These are phyloP conservation scores for Aureobasidium mangrovei DNA, from an alignment of 2,329 filamentous ascomycete genomes.

Conservation along the genomic window DNA sequence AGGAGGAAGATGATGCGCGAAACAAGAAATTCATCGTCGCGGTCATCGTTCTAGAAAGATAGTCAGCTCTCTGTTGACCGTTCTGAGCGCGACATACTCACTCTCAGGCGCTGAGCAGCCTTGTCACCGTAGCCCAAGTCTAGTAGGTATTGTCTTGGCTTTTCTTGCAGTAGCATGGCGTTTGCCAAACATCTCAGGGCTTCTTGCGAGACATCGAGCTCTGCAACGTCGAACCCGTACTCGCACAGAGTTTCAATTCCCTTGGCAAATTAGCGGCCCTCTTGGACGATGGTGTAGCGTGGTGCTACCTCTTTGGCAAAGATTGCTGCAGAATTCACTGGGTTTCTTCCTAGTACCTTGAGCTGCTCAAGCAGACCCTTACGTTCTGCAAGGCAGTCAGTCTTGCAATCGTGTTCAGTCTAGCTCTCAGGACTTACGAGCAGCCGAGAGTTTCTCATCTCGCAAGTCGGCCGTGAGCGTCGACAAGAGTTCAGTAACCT, in stretches of 20 bases:
- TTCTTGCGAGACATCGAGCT: constrained; percentile 57
- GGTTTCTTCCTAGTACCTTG: constrained; percentile 69
- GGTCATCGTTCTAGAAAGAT: constrained; percentile 49
- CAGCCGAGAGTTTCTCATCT: constrained; percentile 47
- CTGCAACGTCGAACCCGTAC: constrained; percentile 63
- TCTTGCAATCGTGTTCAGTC: not conserved
- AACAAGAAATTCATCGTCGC: constrained; percentile 78
- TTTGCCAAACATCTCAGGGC: constrained; percentile 80
- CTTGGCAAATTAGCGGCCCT: constrained; percentile 36
- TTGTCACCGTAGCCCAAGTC: constrained; percentile 59
- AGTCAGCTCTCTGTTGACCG: not conserved
- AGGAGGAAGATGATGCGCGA: constrained; percentile 72
- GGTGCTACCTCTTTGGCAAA: constrained; percentile 63
- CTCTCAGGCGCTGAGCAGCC: constrained; percentile 61
- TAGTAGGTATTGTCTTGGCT: constrained; percentile 63
- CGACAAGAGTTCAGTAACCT: constrained; percentile 9
- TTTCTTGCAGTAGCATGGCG: constrained; percentile 60
- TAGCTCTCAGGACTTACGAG: constrained; percentile 39
- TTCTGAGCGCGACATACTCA: constrained; percentile 16
- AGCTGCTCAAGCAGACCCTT: constrained; percentile 52
- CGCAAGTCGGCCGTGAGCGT: constrained; percentile 52
- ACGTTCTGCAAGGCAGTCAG: constrained; percentile 43
- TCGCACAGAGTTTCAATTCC: constrained; percentile 63
- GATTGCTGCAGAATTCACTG: constrained; percentile 66
- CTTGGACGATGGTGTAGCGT: constrained; percentile 1